These are phyloP conservation scores for Colletotrichum echinochloae DNA, from an alignment of 2,329 filamentous ascomycete species.

Conservation along the genomic window DNA sequence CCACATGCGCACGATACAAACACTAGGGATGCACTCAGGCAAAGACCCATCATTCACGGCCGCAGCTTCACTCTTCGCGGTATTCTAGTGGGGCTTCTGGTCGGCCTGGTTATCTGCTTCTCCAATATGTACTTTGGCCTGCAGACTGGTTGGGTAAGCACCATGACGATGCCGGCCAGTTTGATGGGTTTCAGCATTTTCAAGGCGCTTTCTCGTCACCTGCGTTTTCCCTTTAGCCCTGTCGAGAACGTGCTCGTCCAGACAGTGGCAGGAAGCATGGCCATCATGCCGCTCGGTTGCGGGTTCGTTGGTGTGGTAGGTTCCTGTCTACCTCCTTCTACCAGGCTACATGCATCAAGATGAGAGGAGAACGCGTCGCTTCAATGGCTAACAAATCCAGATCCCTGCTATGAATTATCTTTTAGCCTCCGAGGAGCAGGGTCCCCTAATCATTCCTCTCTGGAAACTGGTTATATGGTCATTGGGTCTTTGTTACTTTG, in stretches of 20 bases:
- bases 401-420: constrained; percentile 93
- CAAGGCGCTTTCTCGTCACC: constrained; percentile 77
- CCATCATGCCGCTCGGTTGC: constrained; percentile 95
- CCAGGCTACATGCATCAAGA: constrained; percentile 19
- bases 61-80: constrained; percentile 88
- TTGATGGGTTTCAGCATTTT: constrained; percentile 96
- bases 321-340: constrained; percentile 32
- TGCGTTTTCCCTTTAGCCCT: constrained; percentile 87
- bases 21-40: neutral
- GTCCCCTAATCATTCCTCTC: constrained; percentile 77
- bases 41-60: constrained; percentile 49
- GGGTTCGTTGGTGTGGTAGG: constrained; percentile 89
- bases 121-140: constrained; percentile 99
- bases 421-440: constrained; percentile 80
- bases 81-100: constrained; percentile 80
- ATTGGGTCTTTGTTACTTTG: constrained; percentile 93
- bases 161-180: constrained; percentile 97
- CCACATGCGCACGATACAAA: neutral
- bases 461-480: constrained; percentile 91
- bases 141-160: constrained; percentile 77
- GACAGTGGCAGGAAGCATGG: constrained; percentile 93
- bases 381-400: constrained; percentile 46
- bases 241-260: constrained; percentile 98
- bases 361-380: neutral
- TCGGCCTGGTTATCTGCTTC: constrained; percentile 93